Base-by-base conservation (phyloP, 2,329 filamentous ascomycete species). In the Geosmithia putterillii region DNA sequence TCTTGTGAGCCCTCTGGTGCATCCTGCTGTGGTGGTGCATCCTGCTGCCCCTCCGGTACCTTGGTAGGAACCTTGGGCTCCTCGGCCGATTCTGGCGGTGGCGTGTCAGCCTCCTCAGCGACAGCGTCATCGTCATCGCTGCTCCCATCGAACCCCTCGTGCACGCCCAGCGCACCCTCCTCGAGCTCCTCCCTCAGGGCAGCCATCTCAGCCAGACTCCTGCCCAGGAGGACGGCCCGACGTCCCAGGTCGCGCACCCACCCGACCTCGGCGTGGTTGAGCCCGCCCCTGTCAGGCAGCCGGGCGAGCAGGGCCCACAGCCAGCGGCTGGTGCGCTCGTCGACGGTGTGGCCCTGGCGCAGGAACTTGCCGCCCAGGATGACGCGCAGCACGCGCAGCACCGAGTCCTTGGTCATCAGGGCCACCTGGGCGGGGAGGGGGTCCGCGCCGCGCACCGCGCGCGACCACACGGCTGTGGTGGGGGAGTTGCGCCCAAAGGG, bases 281-380 rank as follows among this genome's bases (percentile, higher is more conserved):
- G 66, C 58, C 85, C 79, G 2, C 87, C 87, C 9, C 77, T 66
- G 32, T 86, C 83, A 1, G 84, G 81, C 46, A 90, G 71, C 45
- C 79, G 74, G 3, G 84, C 86, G 38, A 95, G 67, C 45, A 95
- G 61, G 0, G 83, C 80, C 89, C 88, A 95, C 4, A 86, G 67
- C 90, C 90, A 96, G 15, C 79, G 73, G 46, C 86, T 88, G 4
- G 85, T 79, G 40, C 80, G 74, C 52, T 76, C 73, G 21, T 76
- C 69, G 23, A 87, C 66, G 23, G 72, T 69, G 19, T 68, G 62
- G n/a, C 73, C 74, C 41, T 71, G 73, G 39, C 71, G 73, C 43
- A 83, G 71, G 42, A 83, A 76, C 47, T 76, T 77, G 42, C 77
- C 76, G 17, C 72, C 70, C 22, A 83, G 66, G n/a, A 85, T 63